A percentile compares a stretch with the other conserved stretches of the same genome.
phyloP scores from a whole-genome alignment of 2,329 filamentous ascomycete genomes.

The Emmonsiellopsis sp. region DNA sequence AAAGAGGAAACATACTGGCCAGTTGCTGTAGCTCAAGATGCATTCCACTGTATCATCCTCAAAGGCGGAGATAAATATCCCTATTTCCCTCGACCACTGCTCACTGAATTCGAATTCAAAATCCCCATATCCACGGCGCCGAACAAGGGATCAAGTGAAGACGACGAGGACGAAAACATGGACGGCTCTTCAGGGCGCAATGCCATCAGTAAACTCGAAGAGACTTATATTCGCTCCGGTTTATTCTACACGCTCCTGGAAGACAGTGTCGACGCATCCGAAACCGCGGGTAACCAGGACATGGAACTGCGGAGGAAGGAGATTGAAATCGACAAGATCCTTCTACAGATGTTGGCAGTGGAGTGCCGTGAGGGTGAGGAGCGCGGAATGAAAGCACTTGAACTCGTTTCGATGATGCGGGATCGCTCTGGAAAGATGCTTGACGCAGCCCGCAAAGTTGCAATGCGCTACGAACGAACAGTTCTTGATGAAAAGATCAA shows the following conservation, averaged over 20 bases:
- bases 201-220: constrained; percentile 57
- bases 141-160: constrained; percentile 27
- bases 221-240: constrained; percentile 67
- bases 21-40: constrained; percentile 80
- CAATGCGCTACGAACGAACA: constrained; percentile 69
- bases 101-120: constrained; percentile 88
- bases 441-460: constrained; percentile 83
- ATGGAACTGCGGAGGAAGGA: constrained; percentile 61
- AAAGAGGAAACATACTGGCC: constrained; percentile 93
- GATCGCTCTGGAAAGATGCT: constrained; percentile 83
- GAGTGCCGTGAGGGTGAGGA: constrained; percentile 93
- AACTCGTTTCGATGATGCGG: constrained; percentile 77
- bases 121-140: constrained; percentile 61
- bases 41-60: constrained; percentile 97
- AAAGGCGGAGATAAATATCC: constrained; percentile 91
- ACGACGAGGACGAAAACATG: constrained; percentile 31
- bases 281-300: constrained; percentile 54
- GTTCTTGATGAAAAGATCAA: constrained; percentile 86
- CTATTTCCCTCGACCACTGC: constrained; percentile 80
- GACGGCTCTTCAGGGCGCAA: constrained; percentile 41
- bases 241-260: constrained; percentile 64
- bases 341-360: constrained; percentile 77
- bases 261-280: constrained; percentile 63
- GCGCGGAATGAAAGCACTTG: constrained; percentile 85
- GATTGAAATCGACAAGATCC: constrained; percentile 78